Conservation (phyloP, 169 alveolate genomes). For the Plasmodium berghei region DNA sequence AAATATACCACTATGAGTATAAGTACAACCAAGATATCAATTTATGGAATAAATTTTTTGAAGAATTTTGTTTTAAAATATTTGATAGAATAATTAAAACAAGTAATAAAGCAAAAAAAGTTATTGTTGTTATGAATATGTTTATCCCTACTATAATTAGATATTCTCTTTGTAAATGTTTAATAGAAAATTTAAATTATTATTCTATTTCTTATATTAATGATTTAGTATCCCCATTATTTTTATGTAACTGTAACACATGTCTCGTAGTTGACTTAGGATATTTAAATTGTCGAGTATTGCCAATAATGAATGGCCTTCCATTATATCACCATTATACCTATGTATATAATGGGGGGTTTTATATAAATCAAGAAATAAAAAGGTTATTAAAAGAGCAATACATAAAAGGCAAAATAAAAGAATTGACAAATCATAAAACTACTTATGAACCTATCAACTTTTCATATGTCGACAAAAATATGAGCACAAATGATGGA, state of each 20-base stretch:
- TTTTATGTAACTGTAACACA: slow-evolving; percentile 62
- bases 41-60: slow-evolving; percentile 64
- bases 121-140: slow-evolving; percentile 64
- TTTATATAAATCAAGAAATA: slow-evolving; percentile 61
- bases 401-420: slow-evolving; percentile 16
- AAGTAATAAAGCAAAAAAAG: slow-evolving; percentile 53
- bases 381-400: slow-evolving; percentile 52
- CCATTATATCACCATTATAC: slow-evolving; percentile 73
- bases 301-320: slow-evolving; percentile 61
- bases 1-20: slow-evolving; percentile 70
- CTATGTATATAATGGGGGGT: slow-evolving; percentile 69
- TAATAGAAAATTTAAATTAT: slow-evolving; percentile 44
- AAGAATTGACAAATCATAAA: neutral
- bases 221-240: slow-evolving; percentile 68
- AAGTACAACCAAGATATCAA: slow-evolving; percentile 43
- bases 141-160: slow-evolving; percentile 62
- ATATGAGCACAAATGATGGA: neutral
- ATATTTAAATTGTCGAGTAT: slow-evolving; percentile 41
- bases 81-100: slow-evolving; percentile 47
- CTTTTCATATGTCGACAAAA: neutral
- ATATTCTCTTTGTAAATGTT: slow-evolving; percentile 71
- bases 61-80: slow-evolving; percentile 39
- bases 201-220: slow-evolving; percentile 61
- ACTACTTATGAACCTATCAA: neutral
- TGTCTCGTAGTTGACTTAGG: slow-evolving; percentile 71